Evolutionary conservation across 2,329 filamentous ascomycete genomes (phyloP).

Genomic region (Fusarium pseudonygamai): DNA sequence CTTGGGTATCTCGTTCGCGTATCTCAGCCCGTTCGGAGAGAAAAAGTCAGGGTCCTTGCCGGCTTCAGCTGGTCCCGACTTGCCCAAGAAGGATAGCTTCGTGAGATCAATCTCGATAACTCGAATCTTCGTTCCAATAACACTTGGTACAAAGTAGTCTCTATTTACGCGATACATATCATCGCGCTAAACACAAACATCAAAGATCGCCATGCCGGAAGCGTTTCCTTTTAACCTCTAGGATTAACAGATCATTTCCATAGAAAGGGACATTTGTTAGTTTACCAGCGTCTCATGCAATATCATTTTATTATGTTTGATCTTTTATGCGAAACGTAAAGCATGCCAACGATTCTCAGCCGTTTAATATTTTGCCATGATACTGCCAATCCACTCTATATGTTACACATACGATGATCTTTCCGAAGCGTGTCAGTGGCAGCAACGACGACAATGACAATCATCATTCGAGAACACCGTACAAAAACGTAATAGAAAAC

Average conservation of each 20-base stretch:
- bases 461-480: fast-evolving
- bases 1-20: not conserved
- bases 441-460: not conserved
- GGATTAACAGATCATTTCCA: not conserved
- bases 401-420: fast-evolving
- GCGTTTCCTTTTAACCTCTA: no score
- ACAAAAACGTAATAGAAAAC: fast-evolving
- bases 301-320: not conserved
- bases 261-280: no score
- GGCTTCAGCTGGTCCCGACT: not conserved
- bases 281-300: not conserved
- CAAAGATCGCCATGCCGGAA: not conserved
- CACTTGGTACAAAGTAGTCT: not conserved
- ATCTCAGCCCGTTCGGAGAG: not conserved
- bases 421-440: no score
- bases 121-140: not conserved
- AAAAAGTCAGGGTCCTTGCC: not conserved
- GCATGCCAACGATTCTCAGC: no score
- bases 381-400: fast-evolving
- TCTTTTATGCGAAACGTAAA: not conserved
- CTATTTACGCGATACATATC: not conserved
- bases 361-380: fast-evolving
- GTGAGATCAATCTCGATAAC: not conserved
- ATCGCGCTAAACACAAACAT: not conserved
- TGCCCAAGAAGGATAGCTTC: not conserved